Base-by-base conservation (phyloP, 1,284 basidiomycete species). In the Ceratobasidium sp. region DNA sequence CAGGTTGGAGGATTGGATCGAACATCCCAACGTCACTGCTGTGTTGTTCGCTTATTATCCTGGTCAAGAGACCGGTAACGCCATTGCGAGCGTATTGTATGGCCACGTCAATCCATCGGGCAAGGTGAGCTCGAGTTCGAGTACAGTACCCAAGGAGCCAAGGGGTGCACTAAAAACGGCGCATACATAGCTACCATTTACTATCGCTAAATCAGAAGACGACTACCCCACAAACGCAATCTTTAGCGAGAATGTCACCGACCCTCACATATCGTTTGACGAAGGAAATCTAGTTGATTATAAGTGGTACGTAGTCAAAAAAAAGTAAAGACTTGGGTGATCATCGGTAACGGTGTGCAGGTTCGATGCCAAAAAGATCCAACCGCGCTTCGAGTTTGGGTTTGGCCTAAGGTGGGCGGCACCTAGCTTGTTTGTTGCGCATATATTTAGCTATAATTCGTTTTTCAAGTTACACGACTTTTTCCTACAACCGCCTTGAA, bases 91-190 rank as follows among this genome's bases (percentile, higher is more conserved):
- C 80, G 87, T 94, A 13, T 84, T 94, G 0, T 94, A 90, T 80
- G 92, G 91, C 6, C 85, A 83, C 19, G 89, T 88, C 82, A 95
- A 92, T 82, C 94, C 95, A 0, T 90, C 89, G 22, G 95, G 90
- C 6, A 88, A 91, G 52, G 84, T 96, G 15, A 65, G 94, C 0
- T 93, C 83, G 94, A 93, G 1, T 94, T 95, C 80, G 66, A 92
- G 9, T 32, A 37, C 32, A 91, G 85, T 82, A 86, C 32, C 79
- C 84, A 0, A 81, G 2, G 32, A 9, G 19, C 79, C 84, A 0
- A 81, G 2, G 32, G 2, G 19, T 52, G 4, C 19, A 37, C 3
- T n/a, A 9, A 11, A 6, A 9, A 49, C 13, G 46, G 13, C 19
- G 4, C n/a, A 11, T 40, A 52, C n/a, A 40, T n/a, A 74, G 71